Evolutionary conservation across 2,329 filamentous ascomycete genomes (phyloP).

Genomic region (Ophiostoma ips): DNA sequence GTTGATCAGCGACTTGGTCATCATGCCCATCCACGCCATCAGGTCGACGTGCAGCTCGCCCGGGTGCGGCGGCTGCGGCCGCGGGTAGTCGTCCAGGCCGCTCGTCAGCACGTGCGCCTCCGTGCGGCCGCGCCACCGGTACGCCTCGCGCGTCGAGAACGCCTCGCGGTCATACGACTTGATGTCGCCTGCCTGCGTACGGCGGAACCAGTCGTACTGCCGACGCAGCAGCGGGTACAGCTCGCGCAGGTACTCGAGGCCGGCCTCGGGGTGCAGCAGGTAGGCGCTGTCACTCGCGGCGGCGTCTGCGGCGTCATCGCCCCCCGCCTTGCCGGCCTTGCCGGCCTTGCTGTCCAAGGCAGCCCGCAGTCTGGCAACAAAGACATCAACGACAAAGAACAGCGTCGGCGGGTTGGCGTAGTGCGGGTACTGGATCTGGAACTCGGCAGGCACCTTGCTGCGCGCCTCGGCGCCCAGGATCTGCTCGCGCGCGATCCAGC

Average conservation of each 20-base stretch:
- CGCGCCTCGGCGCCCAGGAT: constrained; percentile 84
- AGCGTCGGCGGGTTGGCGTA: constrained; percentile 95
- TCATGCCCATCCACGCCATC: constrained; percentile 94
- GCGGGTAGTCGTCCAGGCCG: constrained; percentile 91
- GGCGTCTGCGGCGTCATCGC: constrained; percentile 22
- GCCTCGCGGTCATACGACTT: constrained; percentile 83
- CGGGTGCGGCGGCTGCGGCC: constrained; percentile 83
- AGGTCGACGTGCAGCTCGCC: constrained; percentile 92
- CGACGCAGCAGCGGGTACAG: constrained; percentile 78
- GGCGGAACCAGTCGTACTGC: constrained; percentile 91
- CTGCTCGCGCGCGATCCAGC: constrained; percentile 94
- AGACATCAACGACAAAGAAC: constrained; percentile 74
- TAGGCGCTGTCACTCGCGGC: constrained; percentile 43
- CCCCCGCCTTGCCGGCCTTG: too few relatives aligned
- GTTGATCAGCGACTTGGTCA: constrained; percentile 72
- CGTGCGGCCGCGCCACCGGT: constrained; percentile 87
- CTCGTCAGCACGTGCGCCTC: constrained; percentile 80
- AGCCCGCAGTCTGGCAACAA: constrained; percentile 62
- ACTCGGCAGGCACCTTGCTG: constrained; percentile 86
- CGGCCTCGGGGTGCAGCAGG: constrained; percentile 52
- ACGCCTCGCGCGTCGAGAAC: constrained; percentile 80
- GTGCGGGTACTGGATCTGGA: constrained; percentile 91
- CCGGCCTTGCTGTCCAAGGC: constrained; percentile 34
- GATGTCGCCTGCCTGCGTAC: constrained; percentile 79
- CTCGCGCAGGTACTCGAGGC: constrained; percentile 55